Evolutionary conservation across 805 yeast species (phyloP).

Genomic region (Kazachstania taianensis): DNA sequence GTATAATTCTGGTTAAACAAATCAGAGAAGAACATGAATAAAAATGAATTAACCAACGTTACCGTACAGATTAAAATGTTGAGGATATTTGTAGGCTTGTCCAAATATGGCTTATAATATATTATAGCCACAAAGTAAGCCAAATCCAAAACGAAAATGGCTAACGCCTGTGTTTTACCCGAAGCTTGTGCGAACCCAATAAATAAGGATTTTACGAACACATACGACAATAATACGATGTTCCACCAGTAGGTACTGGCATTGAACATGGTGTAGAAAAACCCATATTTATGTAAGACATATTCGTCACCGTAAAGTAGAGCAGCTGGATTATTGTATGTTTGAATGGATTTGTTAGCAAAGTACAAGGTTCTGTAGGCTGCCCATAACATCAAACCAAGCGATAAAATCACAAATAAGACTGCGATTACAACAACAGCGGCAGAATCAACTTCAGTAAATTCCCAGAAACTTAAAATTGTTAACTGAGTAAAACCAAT

Average conservation of each 20-base stretch:
- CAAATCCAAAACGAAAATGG: constrained; percentile 66
- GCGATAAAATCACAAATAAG: constrained; percentile 51
- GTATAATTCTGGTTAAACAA: constrained; percentile 71
- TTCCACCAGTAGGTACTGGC: constrained; percentile 83
- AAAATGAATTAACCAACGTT: constrained; percentile 65
- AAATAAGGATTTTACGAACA: constrained; percentile 57
- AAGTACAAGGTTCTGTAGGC: constrained; percentile 51
- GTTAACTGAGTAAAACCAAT: constrained; percentile 80
- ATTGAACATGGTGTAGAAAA: constrained; percentile 79
- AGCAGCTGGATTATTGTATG: constrained; percentile 77
- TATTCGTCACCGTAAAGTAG: constrained; percentile 68
- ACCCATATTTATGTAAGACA: constrained; percentile 73
- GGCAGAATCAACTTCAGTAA: constrained; percentile 69
- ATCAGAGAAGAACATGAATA: constrained; percentile 78
- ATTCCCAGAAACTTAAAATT: constrained; percentile 81
- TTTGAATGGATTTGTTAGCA: constrained; percentile 51
- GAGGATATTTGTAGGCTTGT: constrained; percentile 70
- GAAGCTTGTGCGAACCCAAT: constrained; percentile 70
- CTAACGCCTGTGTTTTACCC: constrained; percentile 75
- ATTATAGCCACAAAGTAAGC: constrained; percentile 56
- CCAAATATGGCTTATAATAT: constrained; percentile 63
- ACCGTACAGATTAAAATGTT: constrained; percentile 67
- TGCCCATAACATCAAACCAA: constrained; percentile 55
- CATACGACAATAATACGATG: constrained; percentile 47
- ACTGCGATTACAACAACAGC: constrained; percentile 80